Base-by-base conservation (phyloP, 140 eudicot species). In the Ambrosia hybrid region DNA sequence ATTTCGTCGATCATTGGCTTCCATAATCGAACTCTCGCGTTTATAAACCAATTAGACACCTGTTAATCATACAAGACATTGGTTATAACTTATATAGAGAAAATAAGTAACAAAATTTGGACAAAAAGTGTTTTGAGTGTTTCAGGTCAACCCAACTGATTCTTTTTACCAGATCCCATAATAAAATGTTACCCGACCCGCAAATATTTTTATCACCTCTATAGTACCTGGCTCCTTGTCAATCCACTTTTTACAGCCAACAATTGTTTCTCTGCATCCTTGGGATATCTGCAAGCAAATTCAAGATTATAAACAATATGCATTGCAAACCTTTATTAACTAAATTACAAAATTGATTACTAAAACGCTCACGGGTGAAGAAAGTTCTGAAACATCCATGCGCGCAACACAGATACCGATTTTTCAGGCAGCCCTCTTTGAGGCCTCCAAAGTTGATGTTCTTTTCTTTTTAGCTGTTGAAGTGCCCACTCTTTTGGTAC, bases 371-470 rank as follows among this genome's bases (percentile, higher is more conserved):
- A 93, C 98, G 98, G 98, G 65, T 93, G 98, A 79, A 93, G 98
- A 65, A 93, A 93, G 76, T 93, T 93, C 61, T 93, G 97, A 74
- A 93, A 93, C 98, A 93, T 93, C 98, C 98, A 93, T 34, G 96
- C 96, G 14, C 97, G 90, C 61, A 93, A 69, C 65, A 93, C 91
- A 2, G 98, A 87, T 51, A 93, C 97, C 8, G 98, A 87, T 78
- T 83, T 87, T 77, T 93, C 98, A 0, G 98, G 98, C 80, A 93
- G 81, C 39, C 98, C 98, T 90, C 98, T 85, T 61, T 93, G 98
- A 4, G 98, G 98, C 77, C 92, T 86, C 96, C 96, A 93, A 34
- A 93, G 36, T 52, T 90, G 97, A 57, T 88, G 96, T 72, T 93
- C 99, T 73, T 87, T 84, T 80, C 89, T 83, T 72, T 73, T 84